Base-by-base conservation (phyloP, 2,329 filamentous ascomycete species). In the Sporothrix brasiliensis region DNA sequence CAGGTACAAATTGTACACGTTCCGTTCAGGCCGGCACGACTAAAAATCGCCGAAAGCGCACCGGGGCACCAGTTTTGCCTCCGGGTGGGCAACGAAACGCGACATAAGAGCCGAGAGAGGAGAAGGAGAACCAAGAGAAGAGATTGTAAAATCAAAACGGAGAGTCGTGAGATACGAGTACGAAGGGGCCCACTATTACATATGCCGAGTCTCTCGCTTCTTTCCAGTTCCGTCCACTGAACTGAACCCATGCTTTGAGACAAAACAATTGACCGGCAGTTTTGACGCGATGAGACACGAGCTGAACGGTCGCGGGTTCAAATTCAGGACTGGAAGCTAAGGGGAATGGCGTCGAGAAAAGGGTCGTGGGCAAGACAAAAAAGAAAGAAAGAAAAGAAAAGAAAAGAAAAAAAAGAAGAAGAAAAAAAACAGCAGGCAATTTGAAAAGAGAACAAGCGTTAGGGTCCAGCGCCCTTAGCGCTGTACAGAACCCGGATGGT, bases 401-500 rank as follows among this genome's bases (percentile, higher is more conserved):
- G n/a, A 16, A 10, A 44, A 19, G 10, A 47, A 1, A 21, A n/a
- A 44, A 44, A 24, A 24, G 24, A 61, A 10, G 19, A 44, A 14
- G 10, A 44, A 13, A 44, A 7, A 56, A 34, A 21, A 21, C n/a
- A n/a, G 21, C 13, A 39, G 13, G 11, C 24, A 27, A 1, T 2
- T 16, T 14, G 27, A 19, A n/a, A 50, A 65, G 49, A 63, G n/a
- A 41, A 10, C 39, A 65, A 65, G 34, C 21, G 50, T 44, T 16
- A 63, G 58, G 58, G 11, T 44, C 41, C 41, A 13, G 14, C 58
- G 58, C 39, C 13, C 39, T n/a, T 63, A 47, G 58, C 58, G 39
- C 58, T 63, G 13, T 47, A 63, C 58, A 63, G 58, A 19, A 63
- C 58, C 58, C 13, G 39, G 39, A 63, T 63, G 39, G 58, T 47